phyloP scores from a whole-genome alignment of 768 basidiomycete genomes.

The Amanita pallidorosea region DNA sequence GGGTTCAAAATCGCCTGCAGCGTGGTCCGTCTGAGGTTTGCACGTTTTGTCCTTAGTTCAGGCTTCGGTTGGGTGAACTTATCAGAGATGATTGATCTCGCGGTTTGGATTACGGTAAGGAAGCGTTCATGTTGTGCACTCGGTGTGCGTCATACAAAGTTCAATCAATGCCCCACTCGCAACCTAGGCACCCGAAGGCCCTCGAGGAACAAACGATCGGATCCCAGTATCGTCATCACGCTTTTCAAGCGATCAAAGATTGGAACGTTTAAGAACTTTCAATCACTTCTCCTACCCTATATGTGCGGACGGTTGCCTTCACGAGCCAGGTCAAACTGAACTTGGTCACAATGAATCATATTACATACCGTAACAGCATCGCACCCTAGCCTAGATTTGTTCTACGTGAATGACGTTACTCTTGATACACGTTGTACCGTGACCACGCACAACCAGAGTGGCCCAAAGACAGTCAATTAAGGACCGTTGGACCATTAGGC shows the following conservation, averaged over 20 bases:
- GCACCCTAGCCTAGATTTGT: background rate
- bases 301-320: background rate
- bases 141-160: slow-evolving; percentile 1
- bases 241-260: background rate
- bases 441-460: background rate
- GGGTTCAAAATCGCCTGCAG: no score
- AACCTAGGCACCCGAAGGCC: background rate
- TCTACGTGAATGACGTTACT: background rate
- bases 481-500: background rate
- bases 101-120: background rate
- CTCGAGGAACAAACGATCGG: slow-evolving; percentile 2
- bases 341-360: background rate
- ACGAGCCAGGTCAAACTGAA: background rate
- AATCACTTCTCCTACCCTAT: background rate
- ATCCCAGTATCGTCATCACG: background rate
- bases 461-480: background rate
- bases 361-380: background rate
- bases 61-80: background rate
- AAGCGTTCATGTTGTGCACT: background rate
- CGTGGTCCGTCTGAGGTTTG: background rate
- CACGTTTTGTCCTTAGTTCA: background rate
- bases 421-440: background rate
- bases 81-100: background rate
- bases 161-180: background rate
- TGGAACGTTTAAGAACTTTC: background rate